Conservation (phyloP, 768 basidiomycete species). For the Macrolepiota dolichaula region DNA sequence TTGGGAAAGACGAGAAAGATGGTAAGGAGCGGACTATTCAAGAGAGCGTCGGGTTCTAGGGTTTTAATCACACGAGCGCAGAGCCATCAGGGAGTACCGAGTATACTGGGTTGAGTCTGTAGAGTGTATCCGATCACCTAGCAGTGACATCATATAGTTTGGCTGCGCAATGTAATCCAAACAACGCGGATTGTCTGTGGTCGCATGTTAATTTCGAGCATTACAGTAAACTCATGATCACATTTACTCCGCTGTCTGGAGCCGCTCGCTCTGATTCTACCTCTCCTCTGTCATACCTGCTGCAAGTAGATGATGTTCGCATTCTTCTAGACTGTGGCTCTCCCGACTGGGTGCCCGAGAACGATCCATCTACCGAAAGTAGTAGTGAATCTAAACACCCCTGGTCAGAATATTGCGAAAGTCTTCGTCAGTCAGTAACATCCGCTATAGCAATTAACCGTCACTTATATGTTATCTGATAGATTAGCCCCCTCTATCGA, state of each 20-base stretch:
- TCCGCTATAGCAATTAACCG: background rate
- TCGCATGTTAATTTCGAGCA: constrained; percentile 12
- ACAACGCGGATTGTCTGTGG: background rate
- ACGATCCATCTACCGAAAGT: background rate
- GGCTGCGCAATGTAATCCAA: background rate
- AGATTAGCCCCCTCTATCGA: constrained; percentile 81
- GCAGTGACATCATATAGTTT: constrained; percentile 7
- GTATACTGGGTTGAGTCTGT: too few species aligned
- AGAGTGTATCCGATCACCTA: too few species aligned
- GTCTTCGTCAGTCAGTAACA: constrained; percentile 56
- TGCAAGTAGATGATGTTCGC: constrained; percentile 91
- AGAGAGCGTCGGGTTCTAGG: background rate
- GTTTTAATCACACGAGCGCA: background rate
- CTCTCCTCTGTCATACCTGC: constrained; percentile 75
- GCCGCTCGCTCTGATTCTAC: constrained; percentile 66
- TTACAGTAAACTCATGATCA: constrained; percentile 64
- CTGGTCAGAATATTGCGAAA: constrained; percentile 66
- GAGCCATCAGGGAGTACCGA: background rate
- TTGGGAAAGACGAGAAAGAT: constrained; percentile 17
- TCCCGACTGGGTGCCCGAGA: constrained; percentile 77
- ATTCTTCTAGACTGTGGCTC: constrained; percentile 96
- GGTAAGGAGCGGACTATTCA: background rate
- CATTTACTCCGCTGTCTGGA: constrained; percentile 88
- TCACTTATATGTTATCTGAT: constrained; percentile 13
- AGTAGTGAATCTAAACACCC: constrained; percentile 19